Conservation (phyloP, 2,329 filamentous ascomycete genomes). For the Plectosphaerella plurivora region DNA sequence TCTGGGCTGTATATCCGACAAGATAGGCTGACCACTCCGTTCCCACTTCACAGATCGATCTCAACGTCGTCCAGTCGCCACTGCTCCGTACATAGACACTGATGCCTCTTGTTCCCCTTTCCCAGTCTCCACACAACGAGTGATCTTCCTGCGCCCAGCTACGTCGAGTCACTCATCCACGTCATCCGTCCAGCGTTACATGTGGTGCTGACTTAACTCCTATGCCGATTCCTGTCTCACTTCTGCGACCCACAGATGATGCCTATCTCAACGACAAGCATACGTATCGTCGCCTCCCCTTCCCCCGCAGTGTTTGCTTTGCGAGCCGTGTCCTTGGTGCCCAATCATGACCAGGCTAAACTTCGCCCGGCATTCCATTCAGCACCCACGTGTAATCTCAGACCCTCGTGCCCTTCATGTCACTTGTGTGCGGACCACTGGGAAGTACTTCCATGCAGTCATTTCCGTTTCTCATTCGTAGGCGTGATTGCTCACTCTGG, state of each 20-base stretch:
- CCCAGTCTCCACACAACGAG: neutral
- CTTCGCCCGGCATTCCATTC: neutral
- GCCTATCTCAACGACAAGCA: constrained; percentile 1
- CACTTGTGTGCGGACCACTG: neutral
- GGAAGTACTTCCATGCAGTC: neutral
- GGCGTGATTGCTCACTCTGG: no score
- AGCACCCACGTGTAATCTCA: neutral
- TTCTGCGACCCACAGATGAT: neutral
- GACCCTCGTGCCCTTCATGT: neutral
- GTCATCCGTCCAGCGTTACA: neutral
- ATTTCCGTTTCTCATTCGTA: no score
- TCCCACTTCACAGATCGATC: no score
- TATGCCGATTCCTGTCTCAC: neutral
- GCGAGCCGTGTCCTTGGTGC: neutral
- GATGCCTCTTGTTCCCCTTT: no score
- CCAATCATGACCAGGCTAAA: neutral
- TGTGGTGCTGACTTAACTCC: neutral
- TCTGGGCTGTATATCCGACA: no score
- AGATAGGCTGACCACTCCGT: no score
- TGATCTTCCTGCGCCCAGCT: neutral
- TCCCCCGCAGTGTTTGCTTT: neutral
- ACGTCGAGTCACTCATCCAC: no score
- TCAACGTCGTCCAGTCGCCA: no score
- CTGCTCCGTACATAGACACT: no score
- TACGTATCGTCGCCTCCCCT: neutral